These are phyloP conservation scores for Uncinocarpus reesii DNA, from an alignment of 2,329 filamentous ascomycete genomes.

Conservation along the genomic window DNA sequence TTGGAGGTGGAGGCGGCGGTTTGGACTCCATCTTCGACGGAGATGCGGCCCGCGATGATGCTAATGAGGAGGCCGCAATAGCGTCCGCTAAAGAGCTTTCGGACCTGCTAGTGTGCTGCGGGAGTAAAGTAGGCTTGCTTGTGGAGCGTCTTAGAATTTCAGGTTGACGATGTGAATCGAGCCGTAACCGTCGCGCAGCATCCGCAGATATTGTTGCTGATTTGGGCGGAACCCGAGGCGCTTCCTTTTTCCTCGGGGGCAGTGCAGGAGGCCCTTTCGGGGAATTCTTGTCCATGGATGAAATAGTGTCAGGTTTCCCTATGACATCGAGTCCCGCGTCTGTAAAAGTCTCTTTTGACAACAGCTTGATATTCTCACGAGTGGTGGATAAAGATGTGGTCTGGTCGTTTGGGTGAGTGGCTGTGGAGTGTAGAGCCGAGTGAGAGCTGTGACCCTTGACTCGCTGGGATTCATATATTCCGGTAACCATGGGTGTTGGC, in stretches of 20 bases:
- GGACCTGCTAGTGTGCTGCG: slow-evolving; percentile 3
- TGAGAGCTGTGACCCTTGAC: not conserved
- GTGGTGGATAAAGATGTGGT: not conserved
- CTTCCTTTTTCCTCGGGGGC: slow-evolving; percentile 1
- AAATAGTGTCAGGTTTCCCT: not conserved
- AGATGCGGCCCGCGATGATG: slow-evolving; percentile 34
- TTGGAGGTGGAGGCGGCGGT: slow-evolving; percentile 30
- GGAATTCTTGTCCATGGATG: not conserved
- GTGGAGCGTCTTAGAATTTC: not conserved
- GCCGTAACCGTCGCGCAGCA: not conserved
- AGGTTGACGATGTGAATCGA: not conserved
- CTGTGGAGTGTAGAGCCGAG: not conserved
- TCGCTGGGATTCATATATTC: not conserved
- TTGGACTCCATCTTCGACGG: slow-evolving; percentile 27
- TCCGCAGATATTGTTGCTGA: not conserved
- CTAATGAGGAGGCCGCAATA: slow-evolving; percentile 40
- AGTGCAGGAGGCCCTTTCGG: not conserved
- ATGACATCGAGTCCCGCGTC: not conserved
- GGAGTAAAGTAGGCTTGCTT: not conserved
- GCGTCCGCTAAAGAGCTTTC: slow-evolving; percentile 30
- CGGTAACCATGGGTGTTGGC: not conserved
- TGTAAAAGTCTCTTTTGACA: not conserved
- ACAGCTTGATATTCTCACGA: not conserved
- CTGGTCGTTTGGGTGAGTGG: not conserved
- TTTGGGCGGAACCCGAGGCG: slow-evolving; percentile 5